A percentile compares a stretch with the other conserved stretches of the same genome.
These are phyloP conservation scores for Saccharomyces hybrid DNA, from an alignment of 1,139 yeast genomes.

Conservation along the genomic window DNA sequence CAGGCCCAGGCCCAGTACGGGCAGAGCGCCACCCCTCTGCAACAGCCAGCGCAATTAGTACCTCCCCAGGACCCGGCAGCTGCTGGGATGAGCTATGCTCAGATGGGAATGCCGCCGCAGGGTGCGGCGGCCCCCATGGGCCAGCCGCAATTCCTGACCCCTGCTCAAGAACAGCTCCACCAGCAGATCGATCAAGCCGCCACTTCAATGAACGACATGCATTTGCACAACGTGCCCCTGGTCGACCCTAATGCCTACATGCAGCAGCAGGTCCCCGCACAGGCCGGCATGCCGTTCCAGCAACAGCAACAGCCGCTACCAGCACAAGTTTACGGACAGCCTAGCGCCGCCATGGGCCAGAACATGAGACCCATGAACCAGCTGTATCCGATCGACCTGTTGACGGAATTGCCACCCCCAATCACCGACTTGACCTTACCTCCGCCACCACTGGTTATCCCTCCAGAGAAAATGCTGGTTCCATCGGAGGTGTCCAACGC, in stretches of 20 bases:
- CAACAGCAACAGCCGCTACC: conserved; percentile 4
- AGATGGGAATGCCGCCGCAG: conserved; percentile 6
- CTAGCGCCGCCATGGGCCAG: conserved; percentile 1
- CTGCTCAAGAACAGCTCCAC: conserved; percentile 27
- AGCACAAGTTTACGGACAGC: conserved; percentile 1
- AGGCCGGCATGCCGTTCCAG: conserved; percentile 10
- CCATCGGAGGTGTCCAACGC: conserved; percentile 64
- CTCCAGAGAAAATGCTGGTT: conserved; percentile 44
- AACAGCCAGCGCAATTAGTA: not conserved
- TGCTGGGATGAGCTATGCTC: conserved; percentile 7
- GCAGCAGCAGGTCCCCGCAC: conserved; percentile 8
- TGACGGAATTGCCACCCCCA: conserved; percentile 81
- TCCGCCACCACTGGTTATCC: conserved; percentile 86
- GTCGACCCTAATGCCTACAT: conserved; percentile 17
- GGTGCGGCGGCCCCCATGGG: conserved; percentile 4
- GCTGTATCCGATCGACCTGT: conserved; percentile 76
- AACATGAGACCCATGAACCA: conserved; percentile 60
- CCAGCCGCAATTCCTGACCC: conserved; percentile 21
- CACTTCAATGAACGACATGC: conserved; percentile 23
- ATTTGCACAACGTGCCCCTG: conserved; percentile 28
- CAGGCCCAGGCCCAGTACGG: conserved; percentile 30
- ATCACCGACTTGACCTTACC: conserved; percentile 76
- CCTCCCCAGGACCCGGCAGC: not conserved
- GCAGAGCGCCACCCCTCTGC: conserved; percentile 9
- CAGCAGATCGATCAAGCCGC: conserved; percentile 29